Base-by-base conservation (phyloP, 805 yeast species). In the Candida sphagnicola region DNA sequence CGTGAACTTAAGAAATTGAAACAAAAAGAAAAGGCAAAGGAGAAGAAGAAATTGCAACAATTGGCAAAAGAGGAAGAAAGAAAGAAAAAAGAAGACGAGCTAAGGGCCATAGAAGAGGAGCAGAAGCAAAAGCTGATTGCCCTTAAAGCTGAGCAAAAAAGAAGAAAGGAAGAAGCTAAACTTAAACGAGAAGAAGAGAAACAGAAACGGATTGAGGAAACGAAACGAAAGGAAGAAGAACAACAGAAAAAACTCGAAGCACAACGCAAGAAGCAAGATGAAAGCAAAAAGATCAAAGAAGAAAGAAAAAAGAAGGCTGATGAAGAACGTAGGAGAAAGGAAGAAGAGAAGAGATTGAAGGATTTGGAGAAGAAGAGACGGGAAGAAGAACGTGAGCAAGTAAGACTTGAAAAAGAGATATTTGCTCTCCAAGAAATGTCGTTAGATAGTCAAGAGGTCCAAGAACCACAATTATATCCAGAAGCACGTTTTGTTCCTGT, bases 1-100 rank as follows among this genome's bases (percentile, higher is more conserved):
- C 77, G 74, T 43, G 85, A 81, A 50, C 77, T 80, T 54, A 80
- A 79, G 56, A 82, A 82, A 49, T 72, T 70, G 54, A 68, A 72
- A 47, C 81, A 78, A 57, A 77, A 74, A 54, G 89, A 84, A 49
- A 82, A 80, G 58, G 78, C 79, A 31, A 80, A 77, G 50, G 89
- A 83, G 51, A 82, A 80, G 69, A 82, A 81, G 52, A 69, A 79
- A 28, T 64, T 72, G 26, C 78, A 73, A 38, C 85, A 81, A 49
- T 59, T 68, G 18, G 82, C 82, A 0, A 78, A 75, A 43, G 86
- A 80, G 50, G 85, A 78, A 46, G 85, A 78, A 48, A 65, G 70
- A 35, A 67, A 65, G 40, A 70, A 64, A 48, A 77, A 74, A 43
- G 83, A 78, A 48, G 79, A 72, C 37, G 71, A 66, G 34, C 80